Evolutionary conservation across 2,329 filamentous ascomycete species (phyloP), one percentile per base, ranked within the genome.

Genomic region (Sclerotinia subarctica): DNA sequence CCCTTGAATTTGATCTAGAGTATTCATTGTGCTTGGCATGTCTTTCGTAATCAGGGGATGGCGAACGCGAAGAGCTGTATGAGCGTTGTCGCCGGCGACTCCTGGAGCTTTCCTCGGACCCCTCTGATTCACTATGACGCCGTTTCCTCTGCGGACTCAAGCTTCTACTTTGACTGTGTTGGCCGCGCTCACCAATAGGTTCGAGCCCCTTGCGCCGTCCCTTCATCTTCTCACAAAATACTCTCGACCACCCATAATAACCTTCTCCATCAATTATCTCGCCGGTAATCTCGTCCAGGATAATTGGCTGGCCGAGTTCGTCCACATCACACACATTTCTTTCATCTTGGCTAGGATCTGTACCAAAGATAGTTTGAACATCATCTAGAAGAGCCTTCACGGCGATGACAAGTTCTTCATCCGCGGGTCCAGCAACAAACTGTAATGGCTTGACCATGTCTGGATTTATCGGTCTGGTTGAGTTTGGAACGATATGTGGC

Each of bases 191-290:
- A 24, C 44, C 52, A 11, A 46, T 44, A 32, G 72, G 70, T 26
- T 73, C 70, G 1, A 70, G 52, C n/a, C 73, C 75, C 53, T 72
- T 76, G 68, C 74, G 75, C 49, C 85, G 82, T 63, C 82, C 80
- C 78, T 90, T 92, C 90, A 95, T 95, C 75, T 90, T 91, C 72
- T 92, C 83, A 76, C 92, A 96, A 73, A 96, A 95, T 0, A 82
- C 82, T 51, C 86, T 85, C 6, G 92, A 94, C 93, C 93, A 96
- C 70, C 93, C 93, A 76, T 96, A 96, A 77, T 96, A 96, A 0
- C 90, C 92, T 71, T 92, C 88, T 1, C 88, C 89, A 8, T 84
- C 82, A 8, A 88, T 77, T 2, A 89, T 74, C n/a, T 77, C 79
- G 0, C 88, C 88, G 0, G 86, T 90, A n/a, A 86, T 80, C 72